These are phyloP conservation scores for Termitomyces titanicus DNA, from an alignment of 768 basidiomycete genomes.

Conservation along the genomic window DNA sequence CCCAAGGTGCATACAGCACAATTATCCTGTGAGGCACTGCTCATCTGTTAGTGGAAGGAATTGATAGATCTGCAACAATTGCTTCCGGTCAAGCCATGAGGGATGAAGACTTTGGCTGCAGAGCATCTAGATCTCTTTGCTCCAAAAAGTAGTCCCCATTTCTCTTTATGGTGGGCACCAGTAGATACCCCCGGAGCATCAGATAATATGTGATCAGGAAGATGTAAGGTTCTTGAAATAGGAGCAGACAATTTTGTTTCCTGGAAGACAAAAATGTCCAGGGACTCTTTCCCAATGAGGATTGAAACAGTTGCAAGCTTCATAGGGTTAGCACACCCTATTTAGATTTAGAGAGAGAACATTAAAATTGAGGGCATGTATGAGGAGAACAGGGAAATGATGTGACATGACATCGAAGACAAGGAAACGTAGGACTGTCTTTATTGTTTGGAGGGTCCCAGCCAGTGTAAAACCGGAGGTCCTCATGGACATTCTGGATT, in stretches of 20 bases:
- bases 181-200: neutral
- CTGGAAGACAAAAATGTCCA: neutral
- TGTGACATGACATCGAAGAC: no score
- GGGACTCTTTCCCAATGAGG: neutral
- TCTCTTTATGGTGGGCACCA: neutral
- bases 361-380: neutral
- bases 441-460: no score
- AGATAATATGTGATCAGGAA: neutral
- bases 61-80: neutral
- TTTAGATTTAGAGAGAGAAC: neutral
- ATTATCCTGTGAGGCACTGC: neutral
- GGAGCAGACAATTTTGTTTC: neutral
- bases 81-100: neutral
- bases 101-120: no score
- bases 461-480: no score
- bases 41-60: neutral
- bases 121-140: no score
- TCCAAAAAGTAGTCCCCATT: no score
- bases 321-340: neutral
- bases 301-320: neutral
- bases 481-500: no score
- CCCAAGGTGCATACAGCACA: neutral
- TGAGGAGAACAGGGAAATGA: no score
- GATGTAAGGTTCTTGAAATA: neutral
- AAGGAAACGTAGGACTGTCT: no score